A percentile compares a stretch with the other conserved stretches of the same genome.
Evolutionary conservation across 768 basidiomycete genomes (phyloP).

Genomic region (Royoungia palumana): DNA sequence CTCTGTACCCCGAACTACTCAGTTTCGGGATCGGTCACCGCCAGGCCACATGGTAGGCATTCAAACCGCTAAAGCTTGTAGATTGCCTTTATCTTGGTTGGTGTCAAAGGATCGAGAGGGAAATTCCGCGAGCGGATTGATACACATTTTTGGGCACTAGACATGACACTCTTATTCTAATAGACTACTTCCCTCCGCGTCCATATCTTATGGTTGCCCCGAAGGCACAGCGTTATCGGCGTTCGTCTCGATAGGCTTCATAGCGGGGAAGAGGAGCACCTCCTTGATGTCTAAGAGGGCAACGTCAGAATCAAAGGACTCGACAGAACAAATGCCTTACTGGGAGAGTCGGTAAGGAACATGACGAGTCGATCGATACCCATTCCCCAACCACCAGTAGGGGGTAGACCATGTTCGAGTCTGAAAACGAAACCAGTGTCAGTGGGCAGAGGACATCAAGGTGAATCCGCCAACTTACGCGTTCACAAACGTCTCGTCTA

Average conservation of each 20-base stretch:
- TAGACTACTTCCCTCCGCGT: slow-evolving; percentile 18
- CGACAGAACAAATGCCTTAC: slow-evolving; percentile 40
- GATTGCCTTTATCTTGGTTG: too few relatives aligned
- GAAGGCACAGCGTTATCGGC: slow-evolving; percentile 34
- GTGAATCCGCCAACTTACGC: slow-evolving; percentile 55
- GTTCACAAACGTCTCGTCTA: slow-evolving; percentile 94
- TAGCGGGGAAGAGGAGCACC: slow-evolving; percentile 93
- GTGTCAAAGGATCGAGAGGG: too few relatives aligned
- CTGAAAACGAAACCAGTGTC: slow-evolving; percentile 35
- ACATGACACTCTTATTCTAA: too few relatives aligned
- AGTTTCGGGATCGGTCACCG: too few relatives aligned
- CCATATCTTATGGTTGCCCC: slow-evolving; percentile 12
- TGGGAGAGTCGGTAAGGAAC: slow-evolving; percentile 97
- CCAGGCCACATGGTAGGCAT: too few relatives aligned
- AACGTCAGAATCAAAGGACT: slow-evolving; percentile 1
- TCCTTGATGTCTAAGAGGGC: slow-evolving; percentile 82
- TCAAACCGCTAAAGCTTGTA: too few relatives aligned
- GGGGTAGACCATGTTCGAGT: slow-evolving; percentile 95
- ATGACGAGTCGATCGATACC: slow-evolving; percentile 96
- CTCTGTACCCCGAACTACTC: too few relatives aligned
- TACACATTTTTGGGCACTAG: too few relatives aligned
- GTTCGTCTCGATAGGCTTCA: slow-evolving; percentile 75
- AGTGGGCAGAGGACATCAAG: slow-evolving; percentile 2
- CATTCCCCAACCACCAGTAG: slow-evolving; percentile 96
- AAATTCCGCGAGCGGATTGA: too few relatives aligned